phyloP scores from a whole-genome alignment of 768 basidiomycete genomes.

The Mycena sanguinolenta region DNA sequence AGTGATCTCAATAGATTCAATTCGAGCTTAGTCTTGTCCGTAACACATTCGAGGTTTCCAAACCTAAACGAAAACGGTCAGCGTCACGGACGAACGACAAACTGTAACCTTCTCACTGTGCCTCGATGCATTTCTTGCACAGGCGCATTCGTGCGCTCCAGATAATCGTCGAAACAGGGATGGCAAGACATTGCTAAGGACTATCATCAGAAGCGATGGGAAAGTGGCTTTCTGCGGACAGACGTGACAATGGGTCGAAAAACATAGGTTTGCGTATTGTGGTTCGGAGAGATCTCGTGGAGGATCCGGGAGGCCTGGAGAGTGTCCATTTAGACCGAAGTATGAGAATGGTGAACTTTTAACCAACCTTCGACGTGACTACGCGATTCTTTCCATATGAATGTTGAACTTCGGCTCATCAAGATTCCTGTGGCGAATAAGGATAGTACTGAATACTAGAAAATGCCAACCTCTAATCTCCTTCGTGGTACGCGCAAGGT shows the following conservation, averaged over 20 bases:
- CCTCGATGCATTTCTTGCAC: slow-evolving; percentile 51
- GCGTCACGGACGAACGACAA: not conserved
- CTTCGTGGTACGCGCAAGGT: slow-evolving; percentile 58
- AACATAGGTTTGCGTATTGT: slow-evolving; percentile 60
- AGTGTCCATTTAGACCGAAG: no score
- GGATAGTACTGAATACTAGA: not conserved
- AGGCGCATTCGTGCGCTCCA: slow-evolving; percentile 55
- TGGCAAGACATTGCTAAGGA: slow-evolving; percentile 49
- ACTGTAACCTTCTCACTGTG: slow-evolving; percentile 42
- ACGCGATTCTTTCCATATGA: slow-evolving; percentile 54
- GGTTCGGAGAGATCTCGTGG: slow-evolving; percentile 60
- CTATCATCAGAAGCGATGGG: slow-evolving; percentile 1
- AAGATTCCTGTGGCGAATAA: slow-evolving; percentile 46
- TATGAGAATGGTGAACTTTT: not conserved
- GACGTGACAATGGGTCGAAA: slow-evolving; percentile 61
- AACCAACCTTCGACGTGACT: slow-evolving; percentile 41
- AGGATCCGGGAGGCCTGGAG: slow-evolving; percentile 53
- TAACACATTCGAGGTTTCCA: not conserved
- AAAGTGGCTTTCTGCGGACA: slow-evolving; percentile 16
- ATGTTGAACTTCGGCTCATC: slow-evolving; percentile 45
- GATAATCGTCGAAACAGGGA: slow-evolving; percentile 47
- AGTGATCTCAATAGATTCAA: not conserved
- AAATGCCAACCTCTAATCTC: slow-evolving; percentile 45
- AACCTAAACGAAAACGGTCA: slow-evolving; percentile 4
- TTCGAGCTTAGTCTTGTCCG: not conserved